Conservation (phyloP, 1,139 yeast species). For the Kodamaea plutei region DNA sequence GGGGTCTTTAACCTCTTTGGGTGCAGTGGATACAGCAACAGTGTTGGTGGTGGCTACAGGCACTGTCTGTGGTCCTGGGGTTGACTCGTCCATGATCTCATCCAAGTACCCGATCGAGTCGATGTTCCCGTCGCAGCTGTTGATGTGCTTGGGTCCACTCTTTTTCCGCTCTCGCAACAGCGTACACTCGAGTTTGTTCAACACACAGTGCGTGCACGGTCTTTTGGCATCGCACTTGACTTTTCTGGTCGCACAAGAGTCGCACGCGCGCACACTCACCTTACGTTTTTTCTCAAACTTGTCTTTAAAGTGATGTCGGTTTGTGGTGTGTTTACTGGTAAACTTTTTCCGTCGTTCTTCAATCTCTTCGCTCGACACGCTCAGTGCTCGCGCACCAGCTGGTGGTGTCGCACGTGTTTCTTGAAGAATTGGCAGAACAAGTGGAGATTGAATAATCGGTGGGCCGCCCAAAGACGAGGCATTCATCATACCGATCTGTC, state of each 20-base stretch:
- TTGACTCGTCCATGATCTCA: conserved; percentile 12
- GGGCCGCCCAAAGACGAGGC: no score
- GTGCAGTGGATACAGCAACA: not conserved
- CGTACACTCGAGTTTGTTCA: conserved; percentile 37
- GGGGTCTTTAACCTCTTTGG: conserved; percentile 1
- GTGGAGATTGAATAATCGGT: no score
- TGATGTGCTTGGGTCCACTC: conserved; percentile 42
- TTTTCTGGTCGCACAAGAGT: conserved; percentile 44
- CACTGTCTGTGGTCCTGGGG: no score
- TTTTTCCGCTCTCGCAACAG: conserved; percentile 37
- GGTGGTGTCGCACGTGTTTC: no score
- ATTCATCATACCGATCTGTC: no score
- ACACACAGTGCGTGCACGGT: conserved; percentile 40
- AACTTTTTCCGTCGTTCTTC: conserved; percentile 3
- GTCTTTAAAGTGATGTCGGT: conserved; percentile 9
- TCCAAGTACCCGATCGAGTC: conserved; percentile 25
- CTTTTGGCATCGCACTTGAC: conserved; percentile 39
- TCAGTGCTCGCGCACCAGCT: no score
- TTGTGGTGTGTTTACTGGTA: conserved; percentile 10
- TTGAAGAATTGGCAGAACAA: no score
- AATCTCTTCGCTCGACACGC: not conserved
- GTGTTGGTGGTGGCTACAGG: conserved; percentile 1
- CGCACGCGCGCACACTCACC: conserved; percentile 28
- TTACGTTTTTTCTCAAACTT: conserved; percentile 12
- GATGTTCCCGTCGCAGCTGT: conserved; percentile 27